Conservation (phyloP, 202 grass and related monocot genomes). For the Sporobolus alterniflorus region DNA sequence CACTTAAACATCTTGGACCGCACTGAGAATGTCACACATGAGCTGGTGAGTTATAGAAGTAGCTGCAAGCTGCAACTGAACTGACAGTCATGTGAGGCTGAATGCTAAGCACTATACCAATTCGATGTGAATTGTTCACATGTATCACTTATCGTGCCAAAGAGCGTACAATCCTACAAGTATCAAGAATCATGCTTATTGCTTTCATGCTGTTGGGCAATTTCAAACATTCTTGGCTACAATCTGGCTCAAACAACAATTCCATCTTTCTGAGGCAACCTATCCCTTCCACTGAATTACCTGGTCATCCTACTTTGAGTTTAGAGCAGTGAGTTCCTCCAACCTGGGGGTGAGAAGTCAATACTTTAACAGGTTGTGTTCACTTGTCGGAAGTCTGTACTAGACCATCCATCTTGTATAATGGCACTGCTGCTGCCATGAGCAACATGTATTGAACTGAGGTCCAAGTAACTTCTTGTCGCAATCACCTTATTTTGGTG, state of each 20-base stretch:
- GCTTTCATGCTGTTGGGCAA: not conserved
- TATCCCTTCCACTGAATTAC: not conserved
- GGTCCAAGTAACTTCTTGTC: not conserved
- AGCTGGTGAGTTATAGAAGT: not conserved
- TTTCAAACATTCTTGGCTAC: constrained; percentile 33
- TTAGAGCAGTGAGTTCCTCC: not conserved
- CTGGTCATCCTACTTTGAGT: constrained; percentile 17
- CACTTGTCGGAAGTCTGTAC: not conserved
- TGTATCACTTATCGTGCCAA: not conserved
- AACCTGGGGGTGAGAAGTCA: not conserved
- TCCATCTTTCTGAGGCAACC: not conserved
- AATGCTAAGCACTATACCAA: not conserved
- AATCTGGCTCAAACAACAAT: not conserved
- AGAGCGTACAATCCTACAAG: constrained; percentile 24
- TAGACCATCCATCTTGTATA: not conserved
- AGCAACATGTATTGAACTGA: constrained; percentile 13
- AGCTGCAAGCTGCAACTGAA: not conserved
- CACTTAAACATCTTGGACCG: not conserved
- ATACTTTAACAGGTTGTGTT: not conserved
- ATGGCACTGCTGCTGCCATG: constrained; percentile 5
- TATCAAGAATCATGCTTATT: not conserved
- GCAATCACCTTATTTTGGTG: not conserved
- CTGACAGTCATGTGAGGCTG: not conserved
- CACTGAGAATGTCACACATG: not conserved
- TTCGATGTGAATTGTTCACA: not conserved